Percentiles rank a stretch among this genome's conserved stretches.
These are phyloP conservation scores for Mesembryanthemum crystallinum DNA, from an alignment of 148 eudicot genomes.

Conservation along the genomic window DNA sequence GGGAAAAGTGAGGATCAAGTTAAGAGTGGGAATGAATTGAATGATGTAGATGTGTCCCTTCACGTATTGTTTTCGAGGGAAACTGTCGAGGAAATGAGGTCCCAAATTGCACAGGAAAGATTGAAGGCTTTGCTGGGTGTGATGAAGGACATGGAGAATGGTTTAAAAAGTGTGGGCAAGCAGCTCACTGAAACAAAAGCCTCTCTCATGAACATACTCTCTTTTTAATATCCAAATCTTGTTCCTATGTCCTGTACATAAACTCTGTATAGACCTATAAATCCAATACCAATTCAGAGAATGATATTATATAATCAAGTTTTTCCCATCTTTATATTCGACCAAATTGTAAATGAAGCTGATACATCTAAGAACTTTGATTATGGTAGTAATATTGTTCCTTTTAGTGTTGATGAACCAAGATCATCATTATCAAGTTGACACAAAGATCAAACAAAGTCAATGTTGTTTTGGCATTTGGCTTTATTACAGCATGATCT, in stretches of 20 bases:
- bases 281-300: too few relatives aligned
- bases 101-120: conserved; percentile 5
- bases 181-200: conserved; percentile 31
- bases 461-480: too few relatives aligned
- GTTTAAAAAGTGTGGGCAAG: conserved; percentile 24
- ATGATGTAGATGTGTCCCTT: conserved; percentile 25
- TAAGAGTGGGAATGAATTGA: conserved; percentile 19
- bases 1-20: conserved; percentile 4
- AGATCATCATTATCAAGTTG: too few relatives aligned
- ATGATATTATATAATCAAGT: neutral
- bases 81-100: too few relatives aligned
- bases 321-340: neutral
- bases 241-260: neutral
- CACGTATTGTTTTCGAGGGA: too few relatives aligned
- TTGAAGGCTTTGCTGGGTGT: conserved; percentile 26
- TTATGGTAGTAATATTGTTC: too few relatives aligned
- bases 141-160: conserved; percentile 29
- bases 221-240: too few relatives aligned
- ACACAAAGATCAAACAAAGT: too few relatives aligned
- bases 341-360: too few relatives aligned
- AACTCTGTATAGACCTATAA: conserved; percentile 1
- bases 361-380: too few relatives aligned
- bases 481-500: too few relatives aligned
- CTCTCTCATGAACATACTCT: conserved; percentile 25
- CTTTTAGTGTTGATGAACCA: too few relatives aligned